Percentiles rank a stretch among this genome's conserved stretches.
Evolutionary conservation across 805 yeast genomes (phyloP).

Genomic region (Blastobotrys peoriensis): DNA sequence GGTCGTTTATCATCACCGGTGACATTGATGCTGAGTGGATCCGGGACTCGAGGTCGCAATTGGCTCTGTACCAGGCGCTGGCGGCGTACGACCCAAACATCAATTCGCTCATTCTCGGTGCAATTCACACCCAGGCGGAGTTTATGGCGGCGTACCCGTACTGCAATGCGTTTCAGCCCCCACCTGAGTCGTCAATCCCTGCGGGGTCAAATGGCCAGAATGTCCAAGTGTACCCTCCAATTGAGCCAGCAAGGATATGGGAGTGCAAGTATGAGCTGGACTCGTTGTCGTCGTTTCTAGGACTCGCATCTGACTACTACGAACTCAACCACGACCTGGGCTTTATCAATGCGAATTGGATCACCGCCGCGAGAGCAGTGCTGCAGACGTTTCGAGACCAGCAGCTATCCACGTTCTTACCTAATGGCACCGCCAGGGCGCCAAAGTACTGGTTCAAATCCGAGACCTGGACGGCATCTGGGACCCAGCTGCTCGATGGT

Average conservation of each 20-base stretch:
- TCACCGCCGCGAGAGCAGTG: conserved; percentile 48
- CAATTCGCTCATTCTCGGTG: conserved; percentile 58
- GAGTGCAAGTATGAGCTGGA: conserved; percentile 91
- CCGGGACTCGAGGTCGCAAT: conserved; percentile 78
- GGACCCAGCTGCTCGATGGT: conserved; percentile 73
- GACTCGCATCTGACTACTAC: conserved; percentile 65
- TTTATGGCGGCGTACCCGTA: conserved; percentile 62
- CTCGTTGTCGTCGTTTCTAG: conserved; percentile 75
- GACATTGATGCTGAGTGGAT: conserved; percentile 94
- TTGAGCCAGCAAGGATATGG: conserved; percentile 66
- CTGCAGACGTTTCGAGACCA: conserved; percentile 53
- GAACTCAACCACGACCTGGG: conserved; percentile 16
- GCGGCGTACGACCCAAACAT: conserved; percentile 46
- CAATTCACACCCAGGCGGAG: conserved; percentile 71
- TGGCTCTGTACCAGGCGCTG: conserved; percentile 66
- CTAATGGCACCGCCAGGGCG: conserved; percentile 40
- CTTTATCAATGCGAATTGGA: conserved; percentile 50
- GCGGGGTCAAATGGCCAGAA: conserved; percentile 35
- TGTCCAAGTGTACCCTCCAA: conserved; percentile 64
- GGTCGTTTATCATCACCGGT: conserved; percentile 80
- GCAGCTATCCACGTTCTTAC: conserved; percentile 45
- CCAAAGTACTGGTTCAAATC: conserved; percentile 66
- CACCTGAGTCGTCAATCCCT: conserved; percentile 38
- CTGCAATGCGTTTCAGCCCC: conserved; percentile 92
- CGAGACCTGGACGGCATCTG: conserved; percentile 68